A percentile compares a stretch with the other conserved stretches of the same genome.
phyloP scores from a whole-genome alignment of 192 early-diverging fungal species.

The Rhizoclosmatium globosum region DNA sequence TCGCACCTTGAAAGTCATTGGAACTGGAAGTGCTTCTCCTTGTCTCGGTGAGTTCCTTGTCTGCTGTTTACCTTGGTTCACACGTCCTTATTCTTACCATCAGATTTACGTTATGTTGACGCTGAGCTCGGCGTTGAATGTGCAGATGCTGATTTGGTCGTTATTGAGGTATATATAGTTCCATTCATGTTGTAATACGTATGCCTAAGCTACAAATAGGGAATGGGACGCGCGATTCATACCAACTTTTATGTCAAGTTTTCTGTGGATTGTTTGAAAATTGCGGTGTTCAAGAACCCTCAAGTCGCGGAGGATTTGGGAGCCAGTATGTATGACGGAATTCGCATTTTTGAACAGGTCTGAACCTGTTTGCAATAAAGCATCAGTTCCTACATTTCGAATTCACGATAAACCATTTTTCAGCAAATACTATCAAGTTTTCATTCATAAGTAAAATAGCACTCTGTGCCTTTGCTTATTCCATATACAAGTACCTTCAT shows the following conservation, averaged over 20 bases:
- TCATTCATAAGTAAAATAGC: too few relatives aligned
- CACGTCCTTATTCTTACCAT: conserved; percentile 2
- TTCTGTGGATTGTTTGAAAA: conserved; percentile 74
- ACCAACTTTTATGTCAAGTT: conserved; percentile 79
- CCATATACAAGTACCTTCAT: too few relatives aligned
- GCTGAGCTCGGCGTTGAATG: conserved; percentile 63
- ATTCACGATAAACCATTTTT: too few relatives aligned
- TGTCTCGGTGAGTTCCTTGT: conserved; percentile 56
- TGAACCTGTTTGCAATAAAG: neutral
- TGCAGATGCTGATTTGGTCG: conserved; percentile 72
- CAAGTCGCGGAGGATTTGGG: conserved; percentile 71
- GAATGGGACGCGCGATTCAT: conserved; percentile 71
- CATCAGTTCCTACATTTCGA: too few relatives aligned
- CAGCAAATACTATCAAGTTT: too few relatives aligned
- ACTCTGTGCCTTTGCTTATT: too few relatives aligned
- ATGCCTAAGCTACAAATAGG: neutral
- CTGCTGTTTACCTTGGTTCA: neutral
- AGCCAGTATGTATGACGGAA: conserved; percentile 75
- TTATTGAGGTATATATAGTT: conserved; percentile 61
- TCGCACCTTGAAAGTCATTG: conserved; percentile 61
- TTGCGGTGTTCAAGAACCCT: conserved; percentile 82
- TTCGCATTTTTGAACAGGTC: conserved; percentile 55
- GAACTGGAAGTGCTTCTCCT: conserved; percentile 74
- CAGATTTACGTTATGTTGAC: conserved; percentile 70
- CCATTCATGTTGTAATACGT: neutral